Percentiles rank a stretch among this genome's conserved stretches.
These are phyloP conservation scores for Hypoxylon sp. DNA, from an alignment of 2,329 filamentous ascomycete species.

Conservation along the genomic window DNA sequence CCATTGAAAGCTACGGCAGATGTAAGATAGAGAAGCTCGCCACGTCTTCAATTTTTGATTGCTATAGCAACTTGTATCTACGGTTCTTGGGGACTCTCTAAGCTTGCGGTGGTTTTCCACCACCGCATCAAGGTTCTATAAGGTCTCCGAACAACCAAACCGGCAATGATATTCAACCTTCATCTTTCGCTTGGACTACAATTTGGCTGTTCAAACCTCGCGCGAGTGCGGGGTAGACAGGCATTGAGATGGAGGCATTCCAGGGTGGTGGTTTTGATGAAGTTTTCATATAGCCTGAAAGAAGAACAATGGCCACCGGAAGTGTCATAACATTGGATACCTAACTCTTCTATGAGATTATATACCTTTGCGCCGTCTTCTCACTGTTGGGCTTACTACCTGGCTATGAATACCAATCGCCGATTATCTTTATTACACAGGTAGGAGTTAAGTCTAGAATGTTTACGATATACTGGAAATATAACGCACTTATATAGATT, in stretches of 20 bases:
- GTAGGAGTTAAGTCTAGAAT: neutral
- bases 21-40: neutral
- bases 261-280: conserved; percentile 8
- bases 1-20: neutral
- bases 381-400: neutral
- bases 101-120: neutral
- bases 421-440: neutral
- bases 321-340: neutral
- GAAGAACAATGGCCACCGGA: conserved; percentile 13
- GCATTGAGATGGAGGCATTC: conserved; percentile 20
- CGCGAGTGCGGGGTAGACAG: conserved; percentile 26
- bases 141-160: conserved; percentile 23
- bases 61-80: neutral
- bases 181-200: neutral
- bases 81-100: neutral
- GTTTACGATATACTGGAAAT: neutral
- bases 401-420: no score
- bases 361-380: neutral
- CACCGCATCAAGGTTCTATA: conserved; percentile 9
- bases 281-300: conserved; percentile 38
- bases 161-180: conserved; percentile 27
- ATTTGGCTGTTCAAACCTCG: neutral
- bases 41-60: neutral
- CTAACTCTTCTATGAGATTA: neutral
- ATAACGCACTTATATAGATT: neutral